A percentile compares a stretch with the other conserved stretches of the same genome.
phyloP scores from a whole-genome alignment of 2,329 filamentous ascomycete genomes.

The Chrysoporthe puriensis region DNA sequence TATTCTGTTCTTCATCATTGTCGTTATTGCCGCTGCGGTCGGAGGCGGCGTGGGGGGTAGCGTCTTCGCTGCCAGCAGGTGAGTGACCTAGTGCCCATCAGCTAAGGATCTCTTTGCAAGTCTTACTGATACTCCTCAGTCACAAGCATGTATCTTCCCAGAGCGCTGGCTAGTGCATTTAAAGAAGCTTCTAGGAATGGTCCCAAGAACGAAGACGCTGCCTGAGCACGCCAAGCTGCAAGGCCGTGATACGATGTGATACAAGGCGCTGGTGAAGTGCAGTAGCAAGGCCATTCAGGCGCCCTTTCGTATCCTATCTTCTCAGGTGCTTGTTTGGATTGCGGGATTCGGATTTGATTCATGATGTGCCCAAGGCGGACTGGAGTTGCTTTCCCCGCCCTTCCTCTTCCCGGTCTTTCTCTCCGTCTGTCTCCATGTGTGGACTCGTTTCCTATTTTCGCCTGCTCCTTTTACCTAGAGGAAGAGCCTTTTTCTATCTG shows the following conservation, averaged over 20 bases:
- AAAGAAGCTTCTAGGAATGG: too few relatives aligned
- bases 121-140: not conserved
- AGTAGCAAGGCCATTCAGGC: not conserved
- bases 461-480: too few relatives aligned
- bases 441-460: too few relatives aligned
- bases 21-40: constrained; percentile 19
- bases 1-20: constrained; percentile 18
- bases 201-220: not conserved
- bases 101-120: not conserved
- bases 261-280: not conserved
- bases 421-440: too few relatives aligned
- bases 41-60: constrained; percentile 22
- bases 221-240: not conserved
- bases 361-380: too few relatives aligned
- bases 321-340: not conserved
- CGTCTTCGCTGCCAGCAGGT: constrained; percentile 12
- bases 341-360: not conserved
- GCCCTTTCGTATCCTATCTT: not conserved
- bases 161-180: not conserved
- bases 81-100: not conserved
- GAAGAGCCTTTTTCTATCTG: too few relatives aligned
- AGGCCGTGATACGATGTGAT: not conserved
- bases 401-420: too few relatives aligned
- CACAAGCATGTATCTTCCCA: not conserved
- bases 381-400: too few relatives aligned